Conservation (phyloP, 148 eudicot species). For the Oxyria digyna region DNA sequence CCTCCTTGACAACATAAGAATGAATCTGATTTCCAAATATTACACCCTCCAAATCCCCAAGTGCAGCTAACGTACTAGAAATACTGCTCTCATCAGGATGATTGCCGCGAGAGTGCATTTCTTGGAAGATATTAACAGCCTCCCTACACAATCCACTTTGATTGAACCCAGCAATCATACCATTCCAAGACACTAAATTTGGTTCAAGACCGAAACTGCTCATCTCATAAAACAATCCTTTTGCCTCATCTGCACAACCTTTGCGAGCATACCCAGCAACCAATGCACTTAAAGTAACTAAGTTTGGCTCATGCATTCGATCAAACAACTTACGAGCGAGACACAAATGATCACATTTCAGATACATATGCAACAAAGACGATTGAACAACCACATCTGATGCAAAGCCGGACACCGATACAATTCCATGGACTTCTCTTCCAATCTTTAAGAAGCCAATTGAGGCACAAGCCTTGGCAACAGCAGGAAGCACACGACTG, state of each 20-base stretch:
- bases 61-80: constrained; percentile 53
- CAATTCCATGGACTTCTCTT: constrained; percentile 48
- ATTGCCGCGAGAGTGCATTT: constrained; percentile 42
- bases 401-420: constrained; percentile 27
- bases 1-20: constrained; percentile 39
- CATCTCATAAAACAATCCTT: constrained; percentile 36
- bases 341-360: constrained; percentile 31
- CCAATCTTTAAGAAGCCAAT: constrained; percentile 27
- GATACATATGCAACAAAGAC: constrained; percentile 68
- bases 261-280: constrained; percentile 72
- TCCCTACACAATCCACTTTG: constrained; percentile 38
- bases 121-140: constrained; percentile 32
- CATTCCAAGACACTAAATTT: constrained; percentile 65
- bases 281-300: constrained; percentile 68
- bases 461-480: constrained; percentile 57
- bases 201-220: constrained; percentile 41
- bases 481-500: constrained; percentile 39
- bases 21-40: constrained; percentile 41
- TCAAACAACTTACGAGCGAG: constrained; percentile 57
- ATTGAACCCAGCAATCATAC: constrained; percentile 62
- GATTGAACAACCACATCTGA: constrained; percentile 51
- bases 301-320: constrained; percentile 43
- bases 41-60: constrained; percentile 39
- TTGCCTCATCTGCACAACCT: constrained; percentile 41
- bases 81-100: constrained; percentile 44